Evolutionary conservation across 2,329 filamentous ascomycete species (phyloP).

Genomic region (Colletotrichum cordylinicola): DNA sequence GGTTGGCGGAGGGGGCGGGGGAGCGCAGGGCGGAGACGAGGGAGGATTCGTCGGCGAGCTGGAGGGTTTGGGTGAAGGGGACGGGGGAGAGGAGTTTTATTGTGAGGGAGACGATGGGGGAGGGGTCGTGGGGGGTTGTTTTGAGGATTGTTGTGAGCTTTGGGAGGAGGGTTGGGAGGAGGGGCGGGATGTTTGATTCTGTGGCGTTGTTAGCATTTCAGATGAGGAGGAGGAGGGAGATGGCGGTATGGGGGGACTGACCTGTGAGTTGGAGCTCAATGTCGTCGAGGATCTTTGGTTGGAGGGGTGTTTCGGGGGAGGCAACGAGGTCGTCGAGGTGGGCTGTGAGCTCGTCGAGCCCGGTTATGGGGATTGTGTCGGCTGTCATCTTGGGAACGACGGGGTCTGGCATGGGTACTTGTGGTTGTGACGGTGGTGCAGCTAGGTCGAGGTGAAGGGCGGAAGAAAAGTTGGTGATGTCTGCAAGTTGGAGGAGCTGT

Average conservation of each 20-base stretch:
- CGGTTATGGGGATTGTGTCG: conserved; percentile 52
- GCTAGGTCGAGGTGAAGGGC: background rate
- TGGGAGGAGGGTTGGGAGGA: conserved; percentile 60
- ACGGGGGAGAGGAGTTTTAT: conserved; percentile 62
- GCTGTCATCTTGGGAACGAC: conserved; percentile 43
- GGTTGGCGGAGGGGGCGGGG: conserved; percentile 59
- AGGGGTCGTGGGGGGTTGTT: conserved; percentile 55
- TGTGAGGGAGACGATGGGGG: conserved; percentile 56
- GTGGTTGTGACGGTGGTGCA: background rate
- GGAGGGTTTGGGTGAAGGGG: conserved; percentile 55
- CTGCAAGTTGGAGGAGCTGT: background rate
- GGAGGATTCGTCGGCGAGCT: conserved; percentile 55
- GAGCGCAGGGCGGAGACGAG: conserved; percentile 59
- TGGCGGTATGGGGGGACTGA: conserved; percentile 26
- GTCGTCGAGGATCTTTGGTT: conserved; percentile 61
- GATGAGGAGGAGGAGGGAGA: background rate
- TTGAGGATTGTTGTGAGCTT: conserved; percentile 59
- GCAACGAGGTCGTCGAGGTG: conserved; percentile 58
- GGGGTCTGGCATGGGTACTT: conserved; percentile 31
- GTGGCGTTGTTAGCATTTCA: background rate
- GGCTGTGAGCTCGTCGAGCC: conserved; percentile 57
- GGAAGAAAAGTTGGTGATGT: background rate
- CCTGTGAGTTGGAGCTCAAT: conserved; percentile 65
- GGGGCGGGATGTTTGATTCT: conserved; percentile 58
- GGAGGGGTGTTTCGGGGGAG: conserved; percentile 46